Conservation (phyloP, 805 yeast species). For the Naumovozyma baii region DNA sequence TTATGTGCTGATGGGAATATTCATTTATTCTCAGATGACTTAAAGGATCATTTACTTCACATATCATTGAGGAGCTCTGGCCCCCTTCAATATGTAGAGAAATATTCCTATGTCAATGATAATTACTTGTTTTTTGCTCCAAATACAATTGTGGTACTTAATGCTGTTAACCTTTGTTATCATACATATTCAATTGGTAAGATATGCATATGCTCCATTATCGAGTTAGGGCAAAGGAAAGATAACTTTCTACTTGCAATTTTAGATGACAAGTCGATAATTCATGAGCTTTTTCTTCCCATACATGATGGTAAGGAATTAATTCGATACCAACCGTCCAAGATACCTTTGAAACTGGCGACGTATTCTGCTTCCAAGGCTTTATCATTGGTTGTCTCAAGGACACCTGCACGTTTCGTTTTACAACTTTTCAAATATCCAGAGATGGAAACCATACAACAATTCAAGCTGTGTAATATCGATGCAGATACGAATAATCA, state of each 20-base stretch:
- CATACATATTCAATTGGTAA: not conserved
- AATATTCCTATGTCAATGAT: not conserved
- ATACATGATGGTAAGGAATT: not conserved
- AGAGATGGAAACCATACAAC: not conserved
- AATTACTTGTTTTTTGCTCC: not conserved
- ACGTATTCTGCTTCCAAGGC: not conserved
- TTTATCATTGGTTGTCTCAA: not conserved
- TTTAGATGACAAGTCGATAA: not conserved
- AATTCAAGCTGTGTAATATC: not conserved
- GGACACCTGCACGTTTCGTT: not conserved
- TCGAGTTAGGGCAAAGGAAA: not conserved
- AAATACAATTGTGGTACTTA: not conserved
- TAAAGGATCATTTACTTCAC: not conserved
- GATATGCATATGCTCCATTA: not conserved
- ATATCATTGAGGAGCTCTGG: not conserved
- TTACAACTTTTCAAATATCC: not conserved
- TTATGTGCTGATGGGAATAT: not conserved
- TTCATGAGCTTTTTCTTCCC: not conserved
- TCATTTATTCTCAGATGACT: not conserved
- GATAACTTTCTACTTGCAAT: not conserved
- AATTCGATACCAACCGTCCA: not conserved
- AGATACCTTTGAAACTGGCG: not conserved
- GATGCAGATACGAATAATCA: not conserved
- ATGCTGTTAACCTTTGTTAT: no score
- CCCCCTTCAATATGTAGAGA: not conserved